Percentiles rank a stretch among this genome's conserved stretches.
Evolutionary conservation across 148 eudicot genomes (phyloP).

Genomic region (Vaccinium vitisidaea): DNA sequence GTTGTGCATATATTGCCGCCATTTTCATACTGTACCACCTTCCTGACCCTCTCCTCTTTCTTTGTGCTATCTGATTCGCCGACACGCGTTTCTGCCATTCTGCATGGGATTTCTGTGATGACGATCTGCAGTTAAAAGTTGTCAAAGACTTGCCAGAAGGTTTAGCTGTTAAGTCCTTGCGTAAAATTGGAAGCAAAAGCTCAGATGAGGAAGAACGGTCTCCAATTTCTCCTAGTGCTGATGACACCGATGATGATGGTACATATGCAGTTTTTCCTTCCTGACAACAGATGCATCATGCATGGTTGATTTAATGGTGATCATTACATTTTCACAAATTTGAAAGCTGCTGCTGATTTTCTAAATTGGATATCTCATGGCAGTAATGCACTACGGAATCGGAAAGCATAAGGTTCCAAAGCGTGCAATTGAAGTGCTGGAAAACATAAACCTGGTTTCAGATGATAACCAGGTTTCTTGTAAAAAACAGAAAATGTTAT

Average conservation of each 20-base stretch:
- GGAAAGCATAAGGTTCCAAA: constrained; percentile 37
- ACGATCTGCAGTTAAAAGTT: constrained; percentile 23
- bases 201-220: constrained; percentile 25
- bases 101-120: constrained; percentile 2
- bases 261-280: not conserved
- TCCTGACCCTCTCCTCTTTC: not conserved
- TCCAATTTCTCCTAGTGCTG: constrained; percentile 12
- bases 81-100: not conserved
- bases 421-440: constrained; percentile 23
- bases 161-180: constrained; percentile 20
- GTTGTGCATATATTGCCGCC: not conserved
- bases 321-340: not conserved
- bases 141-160: constrained; percentile 29
- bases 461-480: constrained; percentile 28
- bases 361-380: constrained; percentile 10
- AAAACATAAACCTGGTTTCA: constrained; percentile 9
- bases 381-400: constrained; percentile 23
- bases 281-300: not conserved
- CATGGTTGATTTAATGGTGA: not conserved
- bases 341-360: constrained; percentile 3
- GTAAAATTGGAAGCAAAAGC: constrained; percentile 18
- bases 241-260: constrained; percentile 18
- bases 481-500: constrained; percentile 42
- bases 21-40: not conserved
- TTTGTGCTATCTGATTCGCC: not conserved